Evolutionary conservation across 345 rosid genomes (phyloP).

Genomic region (Cardamine occulta): DNA sequence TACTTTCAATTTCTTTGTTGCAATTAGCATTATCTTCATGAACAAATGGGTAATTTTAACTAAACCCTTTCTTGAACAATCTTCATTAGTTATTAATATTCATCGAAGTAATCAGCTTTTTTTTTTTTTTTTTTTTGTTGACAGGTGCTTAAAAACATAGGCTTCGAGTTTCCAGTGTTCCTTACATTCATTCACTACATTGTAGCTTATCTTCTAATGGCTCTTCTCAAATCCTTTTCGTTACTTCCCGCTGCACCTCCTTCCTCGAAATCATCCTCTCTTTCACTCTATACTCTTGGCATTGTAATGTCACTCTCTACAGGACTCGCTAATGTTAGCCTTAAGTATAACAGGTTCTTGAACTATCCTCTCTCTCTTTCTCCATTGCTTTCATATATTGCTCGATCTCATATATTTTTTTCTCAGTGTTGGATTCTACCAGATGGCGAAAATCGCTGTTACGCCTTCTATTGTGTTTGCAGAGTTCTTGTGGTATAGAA

Average conservation of each 20-base stretch:
- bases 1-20: slow-evolving; percentile 81
- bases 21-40: slow-evolving; percentile 74
- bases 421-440: slow-evolving; percentile 90
- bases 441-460: slow-evolving; percentile 95
- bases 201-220: slow-evolving; percentile 83
- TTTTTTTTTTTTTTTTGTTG: neutral
- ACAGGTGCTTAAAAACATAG: slow-evolving; percentile 86
- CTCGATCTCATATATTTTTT: neutral
- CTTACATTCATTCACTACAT: slow-evolving; percentile 86
- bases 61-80: neutral
- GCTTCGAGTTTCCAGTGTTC: slow-evolving; percentile 86
- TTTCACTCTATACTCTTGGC: slow-evolving; percentile 74
- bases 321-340: slow-evolving; percentile 97
- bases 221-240: slow-evolving; percentile 68
- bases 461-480: slow-evolving; percentile 93
- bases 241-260: slow-evolving; percentile 71
- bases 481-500: slow-evolving; percentile 76
- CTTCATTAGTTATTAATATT: neutral
- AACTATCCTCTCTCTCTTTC: neutral
- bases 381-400: neutral
- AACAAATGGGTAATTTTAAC: slow-evolving; percentile 77
- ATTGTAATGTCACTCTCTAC: slow-evolving; percentile 92
- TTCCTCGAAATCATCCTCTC: slow-evolving; percentile 61
- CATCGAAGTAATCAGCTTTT: slow-evolving; percentile 23
- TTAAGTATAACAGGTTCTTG: slow-evolving; percentile 87